Evolutionary conservation across 805 yeast species (phyloP).

Genomic region (Wickerhamiella kazuoi): DNA sequence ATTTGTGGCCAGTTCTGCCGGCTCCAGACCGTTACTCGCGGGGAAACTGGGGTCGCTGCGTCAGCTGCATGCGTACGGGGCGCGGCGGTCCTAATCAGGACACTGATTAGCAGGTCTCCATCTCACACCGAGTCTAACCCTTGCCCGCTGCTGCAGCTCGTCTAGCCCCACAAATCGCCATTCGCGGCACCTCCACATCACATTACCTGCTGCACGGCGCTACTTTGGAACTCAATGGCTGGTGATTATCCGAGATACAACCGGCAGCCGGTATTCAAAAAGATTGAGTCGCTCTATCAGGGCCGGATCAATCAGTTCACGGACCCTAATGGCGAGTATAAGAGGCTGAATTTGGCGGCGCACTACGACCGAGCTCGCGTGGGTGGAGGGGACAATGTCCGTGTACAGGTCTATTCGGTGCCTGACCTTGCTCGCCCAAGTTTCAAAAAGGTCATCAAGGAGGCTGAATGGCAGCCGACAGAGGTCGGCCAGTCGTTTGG

Average conservation of each 20-base stretch:
- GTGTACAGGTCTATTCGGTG: conserved; percentile 52
- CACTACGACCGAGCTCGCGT: conserved; percentile 51
- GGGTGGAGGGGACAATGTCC: conserved; percentile 30
- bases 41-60: too few relatives aligned
- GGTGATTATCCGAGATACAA: conserved; percentile 26
- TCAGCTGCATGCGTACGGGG: too few relatives aligned
- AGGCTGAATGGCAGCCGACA: conserved; percentile 28
- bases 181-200: too few relatives aligned
- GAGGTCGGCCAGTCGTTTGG: conserved; percentile 62
- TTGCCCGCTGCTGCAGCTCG: too few relatives aligned
- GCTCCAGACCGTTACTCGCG: too few relatives aligned
- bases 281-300: conserved; percentile 56
- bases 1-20: too few relatives aligned
- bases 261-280: conserved; percentile 49
- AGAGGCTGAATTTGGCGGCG: conserved; percentile 56
- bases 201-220: too few relatives aligned
- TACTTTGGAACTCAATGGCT: background rate
- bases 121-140: too few relatives aligned
- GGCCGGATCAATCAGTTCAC: conserved; percentile 61
- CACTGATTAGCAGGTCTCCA: too few relatives aligned
- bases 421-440: conserved; percentile 51
- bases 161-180: too few relatives aligned
- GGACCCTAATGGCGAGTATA: conserved; percentile 56
- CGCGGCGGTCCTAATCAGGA: too few relatives aligned
- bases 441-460: conserved; percentile 39